Conservation (phyloP, 441 rosid species). For the Syzygium syzygioides region DNA sequence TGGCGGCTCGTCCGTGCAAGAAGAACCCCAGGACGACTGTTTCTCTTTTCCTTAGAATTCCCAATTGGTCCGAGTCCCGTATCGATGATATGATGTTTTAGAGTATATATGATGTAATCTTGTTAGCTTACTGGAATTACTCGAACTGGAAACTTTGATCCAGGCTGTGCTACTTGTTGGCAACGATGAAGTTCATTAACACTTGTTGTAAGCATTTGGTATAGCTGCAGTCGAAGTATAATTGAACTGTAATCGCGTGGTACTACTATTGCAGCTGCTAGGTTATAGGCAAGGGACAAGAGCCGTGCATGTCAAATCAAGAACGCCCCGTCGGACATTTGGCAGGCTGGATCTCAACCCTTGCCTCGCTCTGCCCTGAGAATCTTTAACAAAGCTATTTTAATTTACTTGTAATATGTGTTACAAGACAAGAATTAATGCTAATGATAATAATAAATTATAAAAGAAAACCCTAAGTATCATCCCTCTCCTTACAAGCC, state of each 20-base stretch:
- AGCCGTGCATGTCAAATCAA: not conserved
- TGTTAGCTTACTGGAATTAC: not conserved
- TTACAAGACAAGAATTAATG: not conserved
- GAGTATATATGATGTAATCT: not conserved
- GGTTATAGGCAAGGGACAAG: not conserved
- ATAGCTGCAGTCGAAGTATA: not conserved
- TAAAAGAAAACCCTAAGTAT: not conserved
- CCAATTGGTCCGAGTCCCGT: not conserved
- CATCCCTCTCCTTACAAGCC: not conserved
- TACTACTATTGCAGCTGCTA: not conserved
- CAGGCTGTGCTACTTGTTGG: not conserved
- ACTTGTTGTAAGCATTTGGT: not conserved
- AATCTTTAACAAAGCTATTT: not conserved
- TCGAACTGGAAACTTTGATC: not conserved
- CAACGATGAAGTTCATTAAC: not conserved
- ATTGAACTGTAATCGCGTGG: not conserved
- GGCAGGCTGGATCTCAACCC: not conserved
- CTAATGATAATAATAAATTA: not conserved
- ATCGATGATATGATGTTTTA: not conserved
- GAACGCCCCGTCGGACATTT: too few relatives aligned
- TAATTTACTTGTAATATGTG: not conserved
- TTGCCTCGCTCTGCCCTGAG: not conserved
- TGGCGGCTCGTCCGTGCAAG: constrained; percentile 6
- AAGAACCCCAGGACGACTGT: constrained; percentile 24
- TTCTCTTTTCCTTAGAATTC: constrained; percentile 41